These are phyloP conservation scores for Torulaspora pretoriensis DNA, from an alignment of 1,139 yeast genomes.

Conservation along the genomic window DNA sequence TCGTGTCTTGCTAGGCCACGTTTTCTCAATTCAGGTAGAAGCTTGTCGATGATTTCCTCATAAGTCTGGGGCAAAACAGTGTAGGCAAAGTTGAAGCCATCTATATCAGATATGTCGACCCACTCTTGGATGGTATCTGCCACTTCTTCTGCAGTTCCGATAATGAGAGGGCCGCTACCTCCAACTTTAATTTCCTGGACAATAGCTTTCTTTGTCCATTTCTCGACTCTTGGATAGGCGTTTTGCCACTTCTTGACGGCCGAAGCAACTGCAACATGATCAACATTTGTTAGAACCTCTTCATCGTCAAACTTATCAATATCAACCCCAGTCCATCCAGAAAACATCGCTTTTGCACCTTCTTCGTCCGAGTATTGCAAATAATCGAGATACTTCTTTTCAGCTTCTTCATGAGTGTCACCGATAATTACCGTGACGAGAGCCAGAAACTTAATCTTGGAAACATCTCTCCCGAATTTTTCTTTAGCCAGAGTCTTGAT, in stretches of 20 bases:
- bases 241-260: slow-evolving; percentile 26
- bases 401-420: slow-evolving; percentile 38
- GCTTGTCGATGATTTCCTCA: slow-evolving; percentile 37
- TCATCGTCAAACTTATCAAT: slow-evolving; percentile 34
- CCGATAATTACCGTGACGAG: slow-evolving; percentile 33
- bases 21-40: slow-evolving; percentile 39
- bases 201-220: slow-evolving; percentile 32
- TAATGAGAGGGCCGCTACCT: slow-evolving; percentile 34
- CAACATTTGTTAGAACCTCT: slow-evolving; percentile 33
- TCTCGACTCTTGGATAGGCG: slow-evolving; percentile 26
- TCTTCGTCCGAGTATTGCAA: slow-evolving; percentile 31
- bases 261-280: slow-evolving; percentile 33
- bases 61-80: slow-evolving; percentile 38
- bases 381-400: slow-evolving; percentile 26
- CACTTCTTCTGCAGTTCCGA: slow-evolving; percentile 36
- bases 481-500: slow-evolving; percentile 28
- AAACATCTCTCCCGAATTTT: slow-evolving; percentile 32
- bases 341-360: slow-evolving; percentile 36
- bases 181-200: slow-evolving; percentile 34
- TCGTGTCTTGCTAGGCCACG: slow-evolving; percentile 39
- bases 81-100: slow-evolving; percentile 40
- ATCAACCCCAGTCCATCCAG: slow-evolving; percentile 39
- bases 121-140: slow-evolving; percentile 38
- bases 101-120: slow-evolving; percentile 38
- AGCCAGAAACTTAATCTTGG: slow-evolving; percentile 33